Evolutionary conservation across 805 yeast species (phyloP), one percentile per base, ranked within the genome.

Genomic region (Priceomyces carsonii): DNA sequence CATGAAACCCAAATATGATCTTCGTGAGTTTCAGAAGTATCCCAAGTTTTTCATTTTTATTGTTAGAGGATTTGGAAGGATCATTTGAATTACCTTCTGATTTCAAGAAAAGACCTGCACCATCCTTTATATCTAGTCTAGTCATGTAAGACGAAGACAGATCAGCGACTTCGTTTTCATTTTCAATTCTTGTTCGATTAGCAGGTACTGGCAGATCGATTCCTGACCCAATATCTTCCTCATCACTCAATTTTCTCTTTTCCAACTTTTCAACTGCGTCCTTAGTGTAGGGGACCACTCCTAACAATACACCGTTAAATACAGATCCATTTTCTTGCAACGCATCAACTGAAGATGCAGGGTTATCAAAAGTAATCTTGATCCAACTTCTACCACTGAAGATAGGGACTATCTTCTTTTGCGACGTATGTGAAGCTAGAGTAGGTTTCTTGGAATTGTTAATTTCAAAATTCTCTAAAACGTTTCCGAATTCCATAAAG

Each of bases 371-470:
- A 3, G 97, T 90, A 35, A 91, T 56, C 53, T 89, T 85, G n/a
- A 90, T 80, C 98, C 98, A 91, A 25, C 86, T 80, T 29, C 79
- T 75, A 1, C 98, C 98, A 8, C 90, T 75, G 59, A 79, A 85
- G 6, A 91, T 82, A 3, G 96, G 95, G 38, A 51, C 65, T 57
- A 45, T 42, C 20, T 47, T 50, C n/a, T 42, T 45, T 9, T 32
- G 32, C 18, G 32, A 21, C 5, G 15, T 16, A n/a, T 19, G 10
- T 6, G 30, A 19, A 8, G 39, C 37, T 5, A 29, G 32, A n/a
- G 37, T 35, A 4, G 38, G 36, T 23, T 23, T 39, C 14, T 38
- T 45, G 19, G 38, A 31, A 20, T 43, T 48, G 6, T 44, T 55
- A 8, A 48, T 53, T 45, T 80, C 80, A 48, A 85, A 81, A 50